Percentiles rank a stretch among this genome's conserved stretches.
phyloP scores from a whole-genome alignment of 139 green algal species.

The Chara braunii region DNA sequence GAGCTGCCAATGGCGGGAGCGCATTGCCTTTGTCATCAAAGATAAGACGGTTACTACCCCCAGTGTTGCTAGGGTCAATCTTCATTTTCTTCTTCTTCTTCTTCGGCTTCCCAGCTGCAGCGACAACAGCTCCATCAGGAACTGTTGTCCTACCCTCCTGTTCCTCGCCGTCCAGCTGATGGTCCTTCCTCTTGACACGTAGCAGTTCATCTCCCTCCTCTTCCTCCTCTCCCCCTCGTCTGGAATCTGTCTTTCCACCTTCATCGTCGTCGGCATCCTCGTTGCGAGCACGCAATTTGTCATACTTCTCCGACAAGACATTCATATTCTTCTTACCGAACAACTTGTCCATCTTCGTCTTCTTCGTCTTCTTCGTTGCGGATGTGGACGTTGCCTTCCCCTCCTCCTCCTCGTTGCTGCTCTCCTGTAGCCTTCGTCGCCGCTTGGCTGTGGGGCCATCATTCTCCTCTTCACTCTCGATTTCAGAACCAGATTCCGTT shows the following conservation, averaged over 20 bases:
- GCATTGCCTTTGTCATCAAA: slow-evolving; percentile 45
- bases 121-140: background rate
- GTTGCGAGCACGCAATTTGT: slow-evolving; percentile 13
- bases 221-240: background rate
- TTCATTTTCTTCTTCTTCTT: slow-evolving; percentile 43
- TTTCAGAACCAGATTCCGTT: background rate
- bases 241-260: background rate
- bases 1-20: slow-evolving; percentile 22
- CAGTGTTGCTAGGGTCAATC: background rate
- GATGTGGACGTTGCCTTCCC: background rate
- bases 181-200: slow-evolving; percentile 8
- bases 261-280: slow-evolving; percentile 17
- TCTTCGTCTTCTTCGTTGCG: slow-evolving; percentile 22
- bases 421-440: background rate
- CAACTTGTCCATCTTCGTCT: slow-evolving; percentile 30
- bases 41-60: slow-evolving; percentile 33
- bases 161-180: slow-evolving; percentile 24
- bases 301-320: slow-evolving; percentile 12
- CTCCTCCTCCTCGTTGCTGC: slow-evolving; percentile 3
- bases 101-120: background rate
- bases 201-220: no score
- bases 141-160: background rate
- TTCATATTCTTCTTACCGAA: slow-evolving; percentile 15
- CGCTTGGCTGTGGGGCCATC: background rate
- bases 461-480: slow-evolving; percentile 9